Conservation (phyloP, 345 rosid genomes). For the Salix koriyanagi region DNA sequence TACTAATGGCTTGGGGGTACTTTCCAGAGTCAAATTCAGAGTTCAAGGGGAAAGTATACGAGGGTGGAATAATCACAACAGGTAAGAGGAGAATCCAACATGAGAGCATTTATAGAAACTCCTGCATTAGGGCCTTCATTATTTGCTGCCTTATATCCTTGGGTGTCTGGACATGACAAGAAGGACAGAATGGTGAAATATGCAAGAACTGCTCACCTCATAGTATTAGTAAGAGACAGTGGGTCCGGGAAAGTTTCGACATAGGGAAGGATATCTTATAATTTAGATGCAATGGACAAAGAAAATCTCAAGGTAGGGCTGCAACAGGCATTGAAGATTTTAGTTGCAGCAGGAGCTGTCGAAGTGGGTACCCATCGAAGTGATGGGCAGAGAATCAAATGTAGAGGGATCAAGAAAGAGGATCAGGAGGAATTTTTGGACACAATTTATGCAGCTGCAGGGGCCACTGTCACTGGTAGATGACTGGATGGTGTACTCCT, state of each 20-base stretch:
- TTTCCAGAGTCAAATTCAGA: constrained; percentile 60
- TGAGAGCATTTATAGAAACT: constrained; percentile 53
- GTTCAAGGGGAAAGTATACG: constrained; percentile 45
- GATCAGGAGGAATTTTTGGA: constrained; percentile 48
- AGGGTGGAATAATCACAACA: constrained; percentile 64
- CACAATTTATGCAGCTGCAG: constrained; percentile 29
- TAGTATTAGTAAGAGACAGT: constrained; percentile 40
- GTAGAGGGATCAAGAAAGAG: constrained; percentile 34
- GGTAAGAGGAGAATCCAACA: constrained; percentile 13
- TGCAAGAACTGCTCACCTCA: constrained; percentile 48
- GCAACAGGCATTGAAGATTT: constrained; percentile 45
- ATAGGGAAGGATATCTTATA: constrained; percentile 44
- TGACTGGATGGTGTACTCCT: constrained; percentile 36
- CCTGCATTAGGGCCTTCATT: constrained; percentile 50
- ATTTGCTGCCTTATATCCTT: constrained; percentile 41
- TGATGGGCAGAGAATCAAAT: constrained; percentile 54
- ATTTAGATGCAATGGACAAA: constrained; percentile 28
- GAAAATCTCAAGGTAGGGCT: constrained; percentile 44
- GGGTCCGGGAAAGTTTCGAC: constrained; percentile 44
- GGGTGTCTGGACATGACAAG: constrained; percentile 55
- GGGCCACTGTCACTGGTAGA: constrained; percentile 34
- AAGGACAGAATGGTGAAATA: constrained; percentile 50
- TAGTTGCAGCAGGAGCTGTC: constrained; percentile 64
- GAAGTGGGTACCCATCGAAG: constrained; percentile 64
- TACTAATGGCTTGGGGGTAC: constrained; percentile 82